Base-by-base conservation (phyloP, 768 basidiomycete species). In the Suillus paluster region DNA sequence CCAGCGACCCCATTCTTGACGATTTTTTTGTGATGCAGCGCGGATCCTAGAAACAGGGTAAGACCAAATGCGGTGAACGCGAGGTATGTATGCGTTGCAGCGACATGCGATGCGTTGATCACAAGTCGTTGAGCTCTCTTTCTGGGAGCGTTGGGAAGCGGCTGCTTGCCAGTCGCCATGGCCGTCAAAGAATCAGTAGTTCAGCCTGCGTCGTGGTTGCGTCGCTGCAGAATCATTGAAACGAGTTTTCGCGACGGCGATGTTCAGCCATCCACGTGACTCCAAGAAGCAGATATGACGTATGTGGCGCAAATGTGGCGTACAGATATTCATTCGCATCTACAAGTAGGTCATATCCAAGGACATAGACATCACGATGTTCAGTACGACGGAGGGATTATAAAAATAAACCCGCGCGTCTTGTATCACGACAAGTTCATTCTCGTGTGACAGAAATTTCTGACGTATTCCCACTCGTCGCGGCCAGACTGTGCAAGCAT, bases 1-100 rank as follows among this genome's bases (percentile, higher is more conserved):
- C 83, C 87, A 54, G 90, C 90, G 12, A 95, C 83, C 15, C 81
- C 85, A 70, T 97, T 97, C 79, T 91, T 92, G 41, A 94, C 92
- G 33, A 97, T 86, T 70, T 90, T 89, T 66, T 84, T 83, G 79
- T 90, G 95, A 71, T 95, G 91, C n/a, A 91, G 80, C 0, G 80
- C 69, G 65, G 83, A 86, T 0, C 87, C 93, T 36, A 94, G 67
- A 25, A 80, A 59, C 33, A 97, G 80, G 2, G 94, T 90, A 5
- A 78, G 70, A 27, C 75, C 34, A 70, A 95, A 95, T 0, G 94
- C 92, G 5, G 80, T 67, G 55, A 81, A 79, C 1, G 90, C 87
- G 59, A 94, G 79, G 54, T 77, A 72, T 0, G 92, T 92, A 66
- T 95, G 94, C 5, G 78, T 75, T 9, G 81, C 80, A 34, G 86